phyloP scores from a whole-genome alignment of 441 rosid genomes.

The Populus trichocarpa region DNA sequence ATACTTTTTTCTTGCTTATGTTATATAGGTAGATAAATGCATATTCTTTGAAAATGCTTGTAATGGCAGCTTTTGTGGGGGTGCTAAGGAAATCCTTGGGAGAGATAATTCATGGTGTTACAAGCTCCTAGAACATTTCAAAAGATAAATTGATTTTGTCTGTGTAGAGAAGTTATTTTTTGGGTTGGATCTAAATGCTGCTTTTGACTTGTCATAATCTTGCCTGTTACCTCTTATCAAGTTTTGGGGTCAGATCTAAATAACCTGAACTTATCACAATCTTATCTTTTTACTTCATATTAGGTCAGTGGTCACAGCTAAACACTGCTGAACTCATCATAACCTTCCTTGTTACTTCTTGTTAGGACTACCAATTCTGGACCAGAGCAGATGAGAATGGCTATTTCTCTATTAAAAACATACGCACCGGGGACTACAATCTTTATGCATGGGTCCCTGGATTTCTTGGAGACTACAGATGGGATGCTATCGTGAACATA shows the following conservation, averaged over 20 bases:
- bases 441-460: conserved; percentile 71
- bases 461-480: conserved; percentile 59
- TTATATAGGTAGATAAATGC: neutral
- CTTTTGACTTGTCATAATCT: too few species aligned
- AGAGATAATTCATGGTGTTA: neutral
- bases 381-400: conserved; percentile 52
- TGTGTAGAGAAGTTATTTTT: neutral
- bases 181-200: neutral
- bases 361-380: conserved; percentile 67
- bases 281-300: neutral
- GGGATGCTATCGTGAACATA: conserved; percentile 38
- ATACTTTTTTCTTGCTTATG: neutral
- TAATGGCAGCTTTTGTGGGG: conserved; percentile 5
- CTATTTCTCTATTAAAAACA: conserved; percentile 40
- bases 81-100: neutral
- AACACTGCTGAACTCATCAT: neutral
- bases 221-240: neutral
- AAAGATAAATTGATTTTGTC: neutral
- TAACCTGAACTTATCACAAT: neutral
- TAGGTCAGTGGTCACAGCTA: neutral
- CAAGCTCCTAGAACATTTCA: neutral
- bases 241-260: neutral
- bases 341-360: neutral
- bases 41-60: neutral
- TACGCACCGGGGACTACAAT: conserved; percentile 44